phyloP scores from a whole-genome alignment of 75 land plant species.

The Pseudotsuga menziesii region DNA sequence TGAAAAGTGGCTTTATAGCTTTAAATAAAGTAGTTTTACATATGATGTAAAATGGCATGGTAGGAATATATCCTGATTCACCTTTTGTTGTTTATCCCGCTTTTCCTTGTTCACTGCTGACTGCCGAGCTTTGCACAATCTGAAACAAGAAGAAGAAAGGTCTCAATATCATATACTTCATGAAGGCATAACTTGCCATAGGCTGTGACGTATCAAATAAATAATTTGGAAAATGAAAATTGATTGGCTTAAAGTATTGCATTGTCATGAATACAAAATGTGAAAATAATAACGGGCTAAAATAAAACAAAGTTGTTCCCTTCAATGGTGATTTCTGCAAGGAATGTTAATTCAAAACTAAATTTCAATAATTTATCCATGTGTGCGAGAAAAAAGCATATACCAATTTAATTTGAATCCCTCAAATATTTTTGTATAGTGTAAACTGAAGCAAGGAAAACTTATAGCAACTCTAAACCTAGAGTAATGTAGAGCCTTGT shows the following conservation, averaged over 20 bases:
- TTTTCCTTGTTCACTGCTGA: slow-evolving; percentile 71
- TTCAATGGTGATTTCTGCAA: background rate
- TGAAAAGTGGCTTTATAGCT: too few relatives aligned
- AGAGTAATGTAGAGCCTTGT: too few relatives aligned
- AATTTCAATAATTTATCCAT: too few relatives aligned
- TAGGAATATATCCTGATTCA: slow-evolving; percentile 8
- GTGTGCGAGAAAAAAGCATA: background rate
- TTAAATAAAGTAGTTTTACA: too few relatives aligned
- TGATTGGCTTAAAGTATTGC: too few relatives aligned
- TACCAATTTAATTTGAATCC: background rate
- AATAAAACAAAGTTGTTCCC: background rate
- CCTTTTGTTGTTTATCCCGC: slow-evolving; percentile 83
- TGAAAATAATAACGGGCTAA: background rate
- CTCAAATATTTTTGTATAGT: background rate
- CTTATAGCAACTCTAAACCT: background rate
- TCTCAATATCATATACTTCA: background rate
- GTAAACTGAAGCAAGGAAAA: background rate
- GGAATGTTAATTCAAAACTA: too few relatives aligned
- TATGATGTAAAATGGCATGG: too few relatives aligned
- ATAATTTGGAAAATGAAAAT: too few relatives aligned
- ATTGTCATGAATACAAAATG: too few relatives aligned
- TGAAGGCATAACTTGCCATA: background rate
- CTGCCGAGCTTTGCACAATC: slow-evolving; percentile 89
- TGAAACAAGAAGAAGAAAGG: slow-evolving; percentile 8
- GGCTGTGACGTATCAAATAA: background rate